Evolutionary conservation across 805 yeast genomes (phyloP).

Genomic region (Maudiozyma bulderi): DNA sequence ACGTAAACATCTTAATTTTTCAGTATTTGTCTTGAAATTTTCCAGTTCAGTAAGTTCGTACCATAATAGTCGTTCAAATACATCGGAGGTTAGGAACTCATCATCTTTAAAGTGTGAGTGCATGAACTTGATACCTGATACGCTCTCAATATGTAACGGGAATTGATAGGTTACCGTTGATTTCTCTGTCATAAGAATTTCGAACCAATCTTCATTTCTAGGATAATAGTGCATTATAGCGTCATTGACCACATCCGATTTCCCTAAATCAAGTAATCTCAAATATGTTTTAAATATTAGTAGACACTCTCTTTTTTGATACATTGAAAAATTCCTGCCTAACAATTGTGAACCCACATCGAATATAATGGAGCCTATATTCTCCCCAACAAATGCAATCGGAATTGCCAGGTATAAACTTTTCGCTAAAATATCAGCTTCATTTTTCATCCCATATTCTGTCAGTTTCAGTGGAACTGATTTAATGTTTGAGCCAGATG

Average conservation of each 20-base stretch:
- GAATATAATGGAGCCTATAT: conserved; percentile 7
- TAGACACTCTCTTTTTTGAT: conserved; percentile 1
- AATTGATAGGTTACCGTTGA: conserved; percentile 8
- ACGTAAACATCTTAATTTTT: conserved; percentile 11
- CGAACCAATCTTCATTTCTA: not conserved
- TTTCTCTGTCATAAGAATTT: conserved; percentile 4
- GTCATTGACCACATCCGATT: conserved; percentile 5
- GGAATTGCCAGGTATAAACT: conserved; percentile 13
- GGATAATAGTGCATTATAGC: conserved; percentile 4
- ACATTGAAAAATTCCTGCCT: conserved; percentile 6
- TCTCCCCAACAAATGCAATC: conserved; percentile 10
- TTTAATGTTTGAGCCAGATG: conserved; percentile 7
- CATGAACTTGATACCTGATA: conserved; percentile 6
- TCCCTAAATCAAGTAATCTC: conserved; percentile 14
- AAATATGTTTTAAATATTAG: conserved; percentile 8
- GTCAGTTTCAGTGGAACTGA: conserved; percentile 6
- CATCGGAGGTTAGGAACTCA: conserved; percentile 3
- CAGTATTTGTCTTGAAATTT: conserved; percentile 1
- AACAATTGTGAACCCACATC: conserved; percentile 5
- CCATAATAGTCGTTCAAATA: conserved; percentile 5
- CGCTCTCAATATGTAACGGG: conserved; percentile 11
- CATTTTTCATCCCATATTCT: conserved; percentile 3
- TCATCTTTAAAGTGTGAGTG: not conserved
- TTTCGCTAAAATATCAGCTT: conserved; percentile 8
- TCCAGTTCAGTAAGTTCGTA: conserved; percentile 18